phyloP scores from a whole-genome alignment of 148 eudicot species.

The Chenopodium berlandieri region DNA sequence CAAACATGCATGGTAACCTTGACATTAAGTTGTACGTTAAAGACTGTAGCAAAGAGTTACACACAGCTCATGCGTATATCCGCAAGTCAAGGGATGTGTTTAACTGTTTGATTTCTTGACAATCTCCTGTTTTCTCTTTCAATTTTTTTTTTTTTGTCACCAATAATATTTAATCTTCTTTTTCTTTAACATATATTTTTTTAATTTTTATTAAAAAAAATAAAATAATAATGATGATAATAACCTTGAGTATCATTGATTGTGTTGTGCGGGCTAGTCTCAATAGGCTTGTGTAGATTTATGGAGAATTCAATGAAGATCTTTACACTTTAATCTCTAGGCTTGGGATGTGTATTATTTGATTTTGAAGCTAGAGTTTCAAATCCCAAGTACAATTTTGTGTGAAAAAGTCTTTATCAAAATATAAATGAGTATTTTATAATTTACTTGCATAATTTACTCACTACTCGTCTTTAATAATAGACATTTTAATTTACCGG shows the following conservation, averaged over 20 bases:
- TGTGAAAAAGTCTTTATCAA: too few relatives aligned
- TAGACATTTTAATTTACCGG: too few relatives aligned
- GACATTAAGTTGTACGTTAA: background rate
- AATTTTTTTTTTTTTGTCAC: background rate
- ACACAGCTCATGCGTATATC: slow-evolving; percentile 15
- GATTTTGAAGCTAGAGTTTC: background rate
- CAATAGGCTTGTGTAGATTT: background rate
- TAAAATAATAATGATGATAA: background rate
- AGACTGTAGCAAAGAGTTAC: background rate
- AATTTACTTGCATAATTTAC: too few relatives aligned
- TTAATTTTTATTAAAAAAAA: background rate
- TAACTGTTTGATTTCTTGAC: slow-evolving; percentile 25
- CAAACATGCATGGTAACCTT: background rate
- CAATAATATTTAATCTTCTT: background rate
- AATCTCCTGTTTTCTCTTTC: slow-evolving; percentile 12
- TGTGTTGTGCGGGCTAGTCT: background rate
- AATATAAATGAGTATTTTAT: too few relatives aligned
- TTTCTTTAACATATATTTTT: background rate
- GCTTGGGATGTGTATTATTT: background rate
- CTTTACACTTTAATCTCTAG: background rate
- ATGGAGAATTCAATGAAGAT: background rate
- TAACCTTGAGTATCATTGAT: background rate
- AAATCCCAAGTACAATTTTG: too few relatives aligned
- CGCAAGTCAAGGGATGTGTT: slow-evolving; percentile 19
- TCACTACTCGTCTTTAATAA: too few relatives aligned